These are phyloP conservation scores for Adansonia rubrostipa DNA, from an alignment of 441 rosid species.

Conservation along the genomic window DNA sequence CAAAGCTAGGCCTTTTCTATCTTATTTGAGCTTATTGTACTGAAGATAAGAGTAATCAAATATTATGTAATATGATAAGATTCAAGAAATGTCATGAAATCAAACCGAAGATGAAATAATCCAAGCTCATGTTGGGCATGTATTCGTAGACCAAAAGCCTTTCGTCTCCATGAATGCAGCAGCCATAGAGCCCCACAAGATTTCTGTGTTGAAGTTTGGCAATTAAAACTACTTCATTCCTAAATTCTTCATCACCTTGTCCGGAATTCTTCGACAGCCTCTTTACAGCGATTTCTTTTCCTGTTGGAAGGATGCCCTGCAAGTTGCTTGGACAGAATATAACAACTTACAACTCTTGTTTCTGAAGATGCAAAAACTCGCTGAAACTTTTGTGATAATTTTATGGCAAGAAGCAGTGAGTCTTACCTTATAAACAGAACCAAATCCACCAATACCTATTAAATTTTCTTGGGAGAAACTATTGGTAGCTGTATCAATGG, in stretches of 20 bases:
- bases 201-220: constrained; percentile 23
- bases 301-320: constrained; percentile 18
- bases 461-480: constrained; percentile 9
- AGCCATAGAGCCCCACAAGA: constrained; percentile 8
- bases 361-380: too few relatives aligned
- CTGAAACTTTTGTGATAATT: background rate
- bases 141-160: constrained; percentile 9
- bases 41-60: background rate
- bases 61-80: background rate
- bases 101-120: constrained; percentile 17
- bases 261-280: constrained; percentile 3
- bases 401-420: background rate
- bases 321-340: background rate
- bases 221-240: constrained; percentile 7
- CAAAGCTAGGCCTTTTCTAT: background rate
- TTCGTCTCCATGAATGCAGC: constrained; percentile 14
- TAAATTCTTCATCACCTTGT: constrained; percentile 18
- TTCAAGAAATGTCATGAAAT: background rate
- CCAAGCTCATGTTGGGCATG: constrained; percentile 10
- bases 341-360: background rate
- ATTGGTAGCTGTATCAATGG: constrained; percentile 8
- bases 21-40: background rate
- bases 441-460: constrained; percentile 10
- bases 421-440: background rate
- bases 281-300: constrained; percentile 20